Conservation (phyloP, 2,329 filamentous ascomycete genomes). For the Paecilomyces niveus region DNA sequence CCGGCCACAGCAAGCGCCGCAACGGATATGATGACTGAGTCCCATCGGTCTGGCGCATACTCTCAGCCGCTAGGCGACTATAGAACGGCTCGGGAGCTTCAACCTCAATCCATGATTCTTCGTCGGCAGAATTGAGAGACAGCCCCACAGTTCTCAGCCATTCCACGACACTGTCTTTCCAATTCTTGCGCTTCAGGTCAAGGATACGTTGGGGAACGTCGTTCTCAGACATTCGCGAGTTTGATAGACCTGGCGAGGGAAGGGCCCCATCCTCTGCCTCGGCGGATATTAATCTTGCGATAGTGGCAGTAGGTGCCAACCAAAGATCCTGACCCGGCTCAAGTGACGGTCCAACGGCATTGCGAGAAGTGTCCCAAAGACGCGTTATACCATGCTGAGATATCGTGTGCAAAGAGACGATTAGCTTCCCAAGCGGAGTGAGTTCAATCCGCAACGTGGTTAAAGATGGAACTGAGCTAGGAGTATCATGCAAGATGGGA, state of each 20-base stretch:
- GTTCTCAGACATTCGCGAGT: constrained; percentile 5
- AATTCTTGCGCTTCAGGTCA: constrained; percentile 18
- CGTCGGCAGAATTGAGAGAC: constrained; percentile 18
- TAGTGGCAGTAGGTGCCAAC: constrained; percentile 33
- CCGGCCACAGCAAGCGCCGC: constrained; percentile 40
- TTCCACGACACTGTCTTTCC: constrained; percentile 29
- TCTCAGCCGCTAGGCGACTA: constrained; percentile 27
- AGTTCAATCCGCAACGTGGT: constrained; percentile 32
- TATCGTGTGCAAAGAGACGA: constrained; percentile 28
- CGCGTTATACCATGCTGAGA: constrained; percentile 29
- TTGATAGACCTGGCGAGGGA: constrained; percentile 14
- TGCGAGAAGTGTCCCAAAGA: constrained; percentile 16
- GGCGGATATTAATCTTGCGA: constrained; percentile 25
- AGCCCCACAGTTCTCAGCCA: constrained; percentile 34
- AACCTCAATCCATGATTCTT: constrained; percentile 34
- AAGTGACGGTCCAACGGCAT: constrained; percentile 10
- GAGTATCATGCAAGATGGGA: constrained; percentile 18
- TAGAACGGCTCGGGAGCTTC: constrained; percentile 36
- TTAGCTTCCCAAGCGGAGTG: constrained; percentile 27
- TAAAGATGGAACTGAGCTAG: constrained; percentile 20
- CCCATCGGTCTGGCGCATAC: constrained; percentile 19
- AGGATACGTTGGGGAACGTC: constrained; percentile 4
- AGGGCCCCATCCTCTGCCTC: constrained; percentile 14
- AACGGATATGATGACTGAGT: constrained; percentile 22
- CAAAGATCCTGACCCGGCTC: constrained; percentile 29